Conservation (phyloP, 1,284 basidiomycete genomes). For the Albatrellus sp. region DNA sequence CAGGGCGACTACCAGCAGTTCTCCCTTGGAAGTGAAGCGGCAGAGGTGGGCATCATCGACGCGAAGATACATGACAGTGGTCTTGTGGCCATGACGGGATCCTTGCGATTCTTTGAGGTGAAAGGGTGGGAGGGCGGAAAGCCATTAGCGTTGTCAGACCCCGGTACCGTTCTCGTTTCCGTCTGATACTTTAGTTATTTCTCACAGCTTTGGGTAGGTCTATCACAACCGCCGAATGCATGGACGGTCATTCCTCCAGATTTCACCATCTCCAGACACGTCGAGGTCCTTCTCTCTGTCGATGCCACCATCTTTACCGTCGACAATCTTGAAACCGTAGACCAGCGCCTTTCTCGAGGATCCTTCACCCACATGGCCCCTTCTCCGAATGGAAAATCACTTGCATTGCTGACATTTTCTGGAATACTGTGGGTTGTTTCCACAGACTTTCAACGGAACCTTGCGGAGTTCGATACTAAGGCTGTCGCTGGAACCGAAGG, state of each 20-base stretch:
- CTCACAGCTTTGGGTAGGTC: conserved; percentile 26
- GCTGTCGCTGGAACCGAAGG: conserved; percentile 38
- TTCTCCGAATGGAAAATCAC: conserved; percentile 88
- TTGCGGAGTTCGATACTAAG: conserved; percentile 75
- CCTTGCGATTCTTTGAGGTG: conserved; percentile 70
- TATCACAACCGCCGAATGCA: conserved; percentile 66
- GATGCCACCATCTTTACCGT: conserved; percentile 70
- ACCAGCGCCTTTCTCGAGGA: conserved; percentile 81
- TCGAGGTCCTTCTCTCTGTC: conserved; percentile 75
- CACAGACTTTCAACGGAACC: conserved; percentile 79
- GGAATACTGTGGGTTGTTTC: conserved; percentile 86
- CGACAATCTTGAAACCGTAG: conserved; percentile 77
- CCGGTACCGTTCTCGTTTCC: conserved; percentile 24
- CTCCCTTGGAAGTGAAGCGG: conserved; percentile 76
- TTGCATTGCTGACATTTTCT: conserved; percentile 71
- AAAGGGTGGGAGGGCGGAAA: conserved; percentile 75
- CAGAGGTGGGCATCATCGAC: conserved; percentile 77
- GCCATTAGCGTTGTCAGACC: conserved; percentile 53
- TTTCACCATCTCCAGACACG: conserved; percentile 73
- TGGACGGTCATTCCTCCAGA: conserved; percentile 87
- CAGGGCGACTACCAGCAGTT: conserved; percentile 77
- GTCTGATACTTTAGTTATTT: not conserved
- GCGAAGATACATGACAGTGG: conserved; percentile 81
- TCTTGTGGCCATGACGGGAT: conserved; percentile 75
- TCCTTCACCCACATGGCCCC: conserved; percentile 82